Percentiles rank a stretch among this genome's conserved stretches.
These are phyloP conservation scores for Fusarium sororula DNA, from an alignment of 2,329 filamentous ascomycete genomes.

Conservation along the genomic window DNA sequence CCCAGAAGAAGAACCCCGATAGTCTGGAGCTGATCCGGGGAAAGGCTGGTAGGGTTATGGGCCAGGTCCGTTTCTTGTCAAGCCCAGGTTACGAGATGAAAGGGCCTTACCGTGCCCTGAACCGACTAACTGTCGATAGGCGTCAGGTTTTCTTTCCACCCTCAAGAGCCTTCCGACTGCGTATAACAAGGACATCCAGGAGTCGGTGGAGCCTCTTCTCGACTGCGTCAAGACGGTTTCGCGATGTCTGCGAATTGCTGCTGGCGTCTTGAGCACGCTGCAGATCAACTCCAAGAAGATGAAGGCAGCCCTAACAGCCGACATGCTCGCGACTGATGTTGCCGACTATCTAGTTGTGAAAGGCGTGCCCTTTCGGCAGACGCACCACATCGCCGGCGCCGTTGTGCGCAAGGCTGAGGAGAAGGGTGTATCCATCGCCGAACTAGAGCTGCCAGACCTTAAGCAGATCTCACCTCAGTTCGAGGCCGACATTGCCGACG, in stretches of 20 bases:
- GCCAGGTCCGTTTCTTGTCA: background rate
- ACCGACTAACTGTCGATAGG: background rate
- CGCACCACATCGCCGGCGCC: background rate
- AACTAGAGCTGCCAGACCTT: background rate
- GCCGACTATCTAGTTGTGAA: background rate
- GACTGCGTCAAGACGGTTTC: background rate
- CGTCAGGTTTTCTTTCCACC: background rate
- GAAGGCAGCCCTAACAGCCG: background rate
- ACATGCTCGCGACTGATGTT: background rate
- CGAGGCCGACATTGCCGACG: background rate
- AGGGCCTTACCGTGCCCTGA: background rate
- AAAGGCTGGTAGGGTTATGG: background rate
- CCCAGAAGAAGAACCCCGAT: background rate
- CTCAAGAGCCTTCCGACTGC: background rate
- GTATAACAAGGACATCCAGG: background rate
- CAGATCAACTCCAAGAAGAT: background rate
- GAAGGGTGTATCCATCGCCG: background rate
- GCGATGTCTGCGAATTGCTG: background rate
- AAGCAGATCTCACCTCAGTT: background rate
- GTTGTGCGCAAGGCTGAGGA: background rate
- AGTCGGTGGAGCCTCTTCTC: background rate
- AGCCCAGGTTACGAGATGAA: background rate
- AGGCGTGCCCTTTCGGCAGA: background rate
- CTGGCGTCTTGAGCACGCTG: background rate
- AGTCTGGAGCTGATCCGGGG: background rate